Evolutionary conservation across 768 basidiomycete species (phyloP), one percentile per base, ranked within the genome.

Genomic region (Mycena alexandri): DNA sequence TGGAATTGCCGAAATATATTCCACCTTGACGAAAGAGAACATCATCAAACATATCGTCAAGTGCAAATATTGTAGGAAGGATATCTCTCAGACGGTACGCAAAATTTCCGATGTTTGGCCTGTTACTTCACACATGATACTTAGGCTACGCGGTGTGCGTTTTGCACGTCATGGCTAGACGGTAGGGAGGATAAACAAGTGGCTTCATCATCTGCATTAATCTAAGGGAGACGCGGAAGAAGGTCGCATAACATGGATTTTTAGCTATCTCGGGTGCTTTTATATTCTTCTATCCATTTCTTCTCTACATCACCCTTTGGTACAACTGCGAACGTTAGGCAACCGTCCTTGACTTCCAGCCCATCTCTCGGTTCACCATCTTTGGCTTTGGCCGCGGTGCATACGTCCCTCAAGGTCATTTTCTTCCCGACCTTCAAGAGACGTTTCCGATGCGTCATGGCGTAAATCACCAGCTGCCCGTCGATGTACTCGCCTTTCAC

Each of bases 391-490:
- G 91, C 86, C 5, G 86, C 88, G 12, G 78, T 79, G 71, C 90
- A 90, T 5, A 97, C 90, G 73, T 96, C 93, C 51, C 85, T 80
- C 65, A 99, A 80, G 13, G 91, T 92, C 89, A 97, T 91, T 76
- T 93, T 95, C 80, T 91, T 93, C 16, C 96, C 97, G 6, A 97
- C 88, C 79, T 96, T 99, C 65, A 99, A 81, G 51, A 99, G 78
- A 43, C 94, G 86, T 74, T 87, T 91, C 64, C 86, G 79, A 67
- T 82, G 81, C 13, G 96, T 98, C 74, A 90, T 90, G 38, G 93
- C 93, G 79, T 98, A 99, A 7, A 98, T 83, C 2, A 90, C 87
- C 17, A 98, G 81, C 58, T 87, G 85, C 1, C 81, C 85, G 21
- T 83, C 81, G 2, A 79, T 75, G 72, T 96, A 98, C 77, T 94